phyloP scores from a whole-genome alignment of 176 grass and related monocot species.

The Areca catechu region DNA sequence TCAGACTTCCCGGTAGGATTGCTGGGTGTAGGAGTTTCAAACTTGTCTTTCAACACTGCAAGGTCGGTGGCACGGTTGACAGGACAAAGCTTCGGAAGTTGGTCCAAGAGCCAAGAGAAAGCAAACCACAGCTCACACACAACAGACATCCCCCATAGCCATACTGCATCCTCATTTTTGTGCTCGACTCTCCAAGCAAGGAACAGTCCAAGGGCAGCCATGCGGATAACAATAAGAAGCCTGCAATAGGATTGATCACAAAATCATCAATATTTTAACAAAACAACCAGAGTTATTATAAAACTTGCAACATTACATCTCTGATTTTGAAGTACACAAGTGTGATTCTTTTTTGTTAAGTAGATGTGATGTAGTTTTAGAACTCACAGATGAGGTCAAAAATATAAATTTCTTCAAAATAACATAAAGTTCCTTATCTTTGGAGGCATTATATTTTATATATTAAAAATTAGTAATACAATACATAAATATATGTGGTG shows the following conservation, averaged over 20 bases:
- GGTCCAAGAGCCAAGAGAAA: conserved; percentile 84
- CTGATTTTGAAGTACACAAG: no score
- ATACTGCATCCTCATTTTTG: conserved; percentile 74
- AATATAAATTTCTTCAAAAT: no score
- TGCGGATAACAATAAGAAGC: conserved; percentile 60
- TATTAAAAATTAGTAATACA: no score
- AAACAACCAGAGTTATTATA: no score
- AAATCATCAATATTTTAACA: no score
- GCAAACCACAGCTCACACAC: conserved; percentile 90
- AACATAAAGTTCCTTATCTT: no score
- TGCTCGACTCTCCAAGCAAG: conserved; percentile 70
- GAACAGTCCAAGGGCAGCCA: conserved; percentile 54
- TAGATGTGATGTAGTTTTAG: no score
- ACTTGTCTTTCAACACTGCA: conserved; percentile 46
- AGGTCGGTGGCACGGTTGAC: conserved; percentile 78
- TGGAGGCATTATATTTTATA: no score
- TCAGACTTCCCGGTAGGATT: conserved; percentile 44
- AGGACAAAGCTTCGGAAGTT: conserved; percentile 74
- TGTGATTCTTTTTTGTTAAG: no score
- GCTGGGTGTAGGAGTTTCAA: conserved; percentile 32
- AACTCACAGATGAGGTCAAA: no score
- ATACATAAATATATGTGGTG: no score
- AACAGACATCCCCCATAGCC: conserved; percentile 91
- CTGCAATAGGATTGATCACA: conserved; percentile 14
- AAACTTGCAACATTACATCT: no score